Evolutionary conservation across 2,329 filamentous ascomycete genomes (phyloP).

Genomic region (Scytalidium sp.): DNA sequence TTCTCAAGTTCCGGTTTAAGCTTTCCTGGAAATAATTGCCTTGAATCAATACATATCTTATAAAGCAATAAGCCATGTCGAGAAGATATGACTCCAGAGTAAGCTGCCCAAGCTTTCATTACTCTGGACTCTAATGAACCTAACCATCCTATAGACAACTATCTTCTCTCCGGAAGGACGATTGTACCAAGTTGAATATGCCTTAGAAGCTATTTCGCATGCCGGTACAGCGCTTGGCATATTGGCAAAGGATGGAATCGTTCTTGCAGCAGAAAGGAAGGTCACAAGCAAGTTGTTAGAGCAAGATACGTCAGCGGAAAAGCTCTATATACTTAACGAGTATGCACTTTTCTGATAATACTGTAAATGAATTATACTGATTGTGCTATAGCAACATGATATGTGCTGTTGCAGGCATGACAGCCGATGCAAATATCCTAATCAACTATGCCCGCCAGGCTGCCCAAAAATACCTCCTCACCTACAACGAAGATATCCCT

Average conservation of each 20-base stretch:
- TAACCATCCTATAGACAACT: slow-evolving; percentile 68
- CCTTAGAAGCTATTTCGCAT: slow-evolving; percentile 96
- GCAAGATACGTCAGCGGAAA: slow-evolving; percentile 99
- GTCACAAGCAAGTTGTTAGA: slow-evolving; percentile 98
- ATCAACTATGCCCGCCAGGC: slow-evolving; percentile 99
- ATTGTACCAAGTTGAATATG: slow-evolving; percentile 99
- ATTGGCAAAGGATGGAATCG: slow-evolving; percentile 96
- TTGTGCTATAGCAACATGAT: slow-evolving; percentile 85
- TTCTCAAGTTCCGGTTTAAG: background rate
- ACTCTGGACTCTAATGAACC: slow-evolving; percentile 13
- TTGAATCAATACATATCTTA: slow-evolving; percentile 2
- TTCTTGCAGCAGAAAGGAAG: slow-evolving; percentile 96
- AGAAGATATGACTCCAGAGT: slow-evolving; percentile 97
- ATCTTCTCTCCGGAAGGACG: slow-evolving; percentile 99
- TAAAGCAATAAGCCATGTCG: slow-evolving; percentile 61
- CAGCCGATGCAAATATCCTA: slow-evolving; percentile 98
- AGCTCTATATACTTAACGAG: slow-evolving; percentile 99
- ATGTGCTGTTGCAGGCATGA: slow-evolving; percentile 98
- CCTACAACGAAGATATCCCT: slow-evolving; percentile 99
- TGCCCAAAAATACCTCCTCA: slow-evolving; percentile 95
- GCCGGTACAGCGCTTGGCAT: slow-evolving; percentile 96
- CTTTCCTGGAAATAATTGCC: background rate
- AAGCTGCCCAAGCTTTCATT: slow-evolving; percentile 38
- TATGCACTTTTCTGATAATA: slow-evolving; percentile 41
- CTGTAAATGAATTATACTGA: background rate